A percentile compares a stretch with the other conserved stretches of the same genome.
Evolutionary conservation across 1,284 basidiomycete species (phyloP).

Genomic region (Erythrobasidium hasegawianum): DNA sequence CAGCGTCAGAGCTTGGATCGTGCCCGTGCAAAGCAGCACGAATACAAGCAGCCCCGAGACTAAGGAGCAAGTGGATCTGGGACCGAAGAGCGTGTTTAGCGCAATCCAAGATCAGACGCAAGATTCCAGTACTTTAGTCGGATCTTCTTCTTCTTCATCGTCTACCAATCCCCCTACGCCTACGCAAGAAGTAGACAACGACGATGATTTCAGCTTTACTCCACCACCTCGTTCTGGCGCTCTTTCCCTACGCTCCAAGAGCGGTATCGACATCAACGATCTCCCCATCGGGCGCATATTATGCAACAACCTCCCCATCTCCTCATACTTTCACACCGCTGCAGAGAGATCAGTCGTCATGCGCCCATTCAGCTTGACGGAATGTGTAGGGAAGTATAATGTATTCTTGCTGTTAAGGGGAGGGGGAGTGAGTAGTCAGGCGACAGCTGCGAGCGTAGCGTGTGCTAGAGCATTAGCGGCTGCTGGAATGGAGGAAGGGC

Average conservation of each 20-base stretch:
- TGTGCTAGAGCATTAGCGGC: conserved; percentile 69
- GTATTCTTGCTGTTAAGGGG: conserved; percentile 82
- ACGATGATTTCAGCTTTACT: conserved; percentile 36
- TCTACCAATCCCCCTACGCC: too few species aligned
- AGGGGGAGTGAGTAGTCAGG: conserved; percentile 84
- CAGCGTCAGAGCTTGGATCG: conserved; percentile 86
- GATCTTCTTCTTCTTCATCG: too few species aligned
- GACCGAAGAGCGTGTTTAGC: too few species aligned
- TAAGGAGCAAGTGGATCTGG: too few species aligned
- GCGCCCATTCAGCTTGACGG: conserved; percentile 77
- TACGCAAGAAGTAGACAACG: background rate
- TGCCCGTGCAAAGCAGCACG: conserved; percentile 55
- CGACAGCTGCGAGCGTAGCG: conserved; percentile 80
- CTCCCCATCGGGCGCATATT: conserved; percentile 54
- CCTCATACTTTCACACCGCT: conserved; percentile 69
- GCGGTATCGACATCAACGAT: conserved; percentile 6
- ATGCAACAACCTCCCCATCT: conserved; percentile 75
- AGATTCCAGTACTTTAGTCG: too few species aligned
- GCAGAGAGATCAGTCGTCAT: conserved; percentile 74
- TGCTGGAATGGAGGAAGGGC: conserved; percentile 57
- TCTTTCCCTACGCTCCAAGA: conserved; percentile 23
- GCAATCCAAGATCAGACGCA: too few species aligned
- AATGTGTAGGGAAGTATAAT: conserved; percentile 86
- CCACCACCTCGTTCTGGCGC: conserved; percentile 10
- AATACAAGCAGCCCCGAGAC: too few species aligned